Evolutionary conservation across 2,329 filamentous ascomycete species (phyloP), one percentile per base, ranked within the genome.

Genomic region (Hymenoscyphus fructigenus): DNA sequence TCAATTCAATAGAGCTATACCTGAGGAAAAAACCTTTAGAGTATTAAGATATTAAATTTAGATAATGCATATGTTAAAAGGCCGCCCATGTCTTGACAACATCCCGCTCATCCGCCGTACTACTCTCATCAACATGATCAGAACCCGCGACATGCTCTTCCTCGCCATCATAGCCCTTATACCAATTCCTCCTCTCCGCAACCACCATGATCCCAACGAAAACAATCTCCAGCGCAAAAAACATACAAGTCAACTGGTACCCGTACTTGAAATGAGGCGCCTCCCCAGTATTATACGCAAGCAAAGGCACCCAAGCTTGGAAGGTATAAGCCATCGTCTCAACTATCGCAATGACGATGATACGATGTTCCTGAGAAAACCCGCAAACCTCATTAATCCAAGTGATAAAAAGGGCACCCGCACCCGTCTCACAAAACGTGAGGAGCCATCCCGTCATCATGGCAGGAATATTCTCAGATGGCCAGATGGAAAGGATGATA

Each of bases 311-410:
- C 59, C 44, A 61, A 12, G 59, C 59, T 20, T 47, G n/a, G 20
- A 61, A 61, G 17, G 59, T 61, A 32, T 9, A 36, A 14, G 29
- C 59, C 59, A 55, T 61, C 17, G 59, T 61, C 41, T 61, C 29
- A 17, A 41, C 59, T n/a, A 61, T 47, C 7, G 29, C 59, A 20
- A 61, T 36, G n/a, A 61, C 26, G 9, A 61, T 38, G 15, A 41
- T 29, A n/a, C 47, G 38, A 36, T 55, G 29, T 26, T 61, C 59
- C 26, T 36, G 59, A n/a, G 38, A 53, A 15, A 41, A 36, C 12
- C 26, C 28, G 23, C 32, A 61, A 17, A 34, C 28, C 29, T 61
- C 59, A 9, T 61, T 47, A 15, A 61, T 36, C 59, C 44, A 59
- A 2, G 57, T 38, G 34, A 59, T 41, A 9, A 41, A 38, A 3